Evolutionary conservation across 768 basidiomycete genomes (phyloP), one percentile per base, ranked within the genome.

Genomic region (Fistulinella prunicolor): DNA sequence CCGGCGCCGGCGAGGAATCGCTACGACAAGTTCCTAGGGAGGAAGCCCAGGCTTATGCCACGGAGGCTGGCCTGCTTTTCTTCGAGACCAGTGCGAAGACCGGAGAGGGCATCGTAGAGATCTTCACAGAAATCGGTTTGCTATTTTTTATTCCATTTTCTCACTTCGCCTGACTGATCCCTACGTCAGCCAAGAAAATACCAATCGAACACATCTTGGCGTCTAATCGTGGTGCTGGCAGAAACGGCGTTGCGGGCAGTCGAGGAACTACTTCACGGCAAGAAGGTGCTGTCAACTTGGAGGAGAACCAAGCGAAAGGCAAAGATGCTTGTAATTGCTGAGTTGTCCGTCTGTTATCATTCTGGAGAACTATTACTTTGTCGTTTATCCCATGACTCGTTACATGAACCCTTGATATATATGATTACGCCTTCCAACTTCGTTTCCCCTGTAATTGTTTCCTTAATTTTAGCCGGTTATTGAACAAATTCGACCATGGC

Each of bases 31-130:
- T 99, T 19, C 85, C 92, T 21, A 78, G 83, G 50, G 95, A 96
- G 60, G 96, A 98, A 71, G 96, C 95, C 2, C 87, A 91, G 63
- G 93, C 93, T 8, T 99, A 98, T 65, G 96, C 96, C 12, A 82
- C 88, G 46, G 96, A 98, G 69, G 85, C 89, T n/a, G 89, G 90
- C 1, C 68, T 98, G 36, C 72, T 99, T 35, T 98, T 98, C 78
- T 96, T 95, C 58, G 96, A 99, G 76, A 96, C 94, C 30, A 90
- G 87, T 61, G 96, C 96, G 21, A 99, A 98, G 82, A 92, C 91
- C 5, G 94, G 94, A 16, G 89, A 94, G 61, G 94, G 93, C 32
- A 82, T 98, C 46, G 88, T 93, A 21, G 96, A 98, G 62, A 83
- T 98, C 24, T 99, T 99, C 68, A 98, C 94, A 10, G 94, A 97